Evolutionary conservation across 257 asterid species (phyloP), one percentile per base, ranked within the genome.

Genomic region (Solanum sitiens): DNA sequence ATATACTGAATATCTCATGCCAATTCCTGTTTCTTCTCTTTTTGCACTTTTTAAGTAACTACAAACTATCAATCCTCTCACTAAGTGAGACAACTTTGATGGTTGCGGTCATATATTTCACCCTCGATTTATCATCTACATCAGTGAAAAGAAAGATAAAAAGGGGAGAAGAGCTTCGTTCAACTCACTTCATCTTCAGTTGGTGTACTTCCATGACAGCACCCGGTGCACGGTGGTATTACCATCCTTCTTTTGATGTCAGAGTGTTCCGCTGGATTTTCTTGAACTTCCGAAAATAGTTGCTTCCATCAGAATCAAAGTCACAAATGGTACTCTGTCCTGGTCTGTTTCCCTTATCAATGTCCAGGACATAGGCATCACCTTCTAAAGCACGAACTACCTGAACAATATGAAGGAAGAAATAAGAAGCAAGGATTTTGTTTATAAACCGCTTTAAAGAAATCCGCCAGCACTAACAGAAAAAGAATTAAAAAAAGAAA

Each of bases 301-400:
- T 8, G 9, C 42, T 23, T 63, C 33, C 59, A 27, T 87, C 87
- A 47, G 32, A 35, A 82, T 80, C 76, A 14, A 40, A 65, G 56
- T 37, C 67, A 86, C 40, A 72, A 75, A 84, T 45, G 27, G 86
- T 61, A 82, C 90, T 88, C 5, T 84, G 59, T 88, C 90, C 90
- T 20, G 90, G 90, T 8, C 85, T 88, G 18, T 84, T 61, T 87
- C 75, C 89, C 75, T 87, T 84, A 16, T 83, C 75, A 32, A 83
- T 63, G 33, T 87, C 87, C 77, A n/a, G 53, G 75, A 83, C 16
- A 35, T 37, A 59, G 33, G 63, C 70, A 73, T 86, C 86, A 11
- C 91, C 91, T 83, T 86, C 89, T 45, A 89, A 61, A 40, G 91
- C 91, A 27, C 83, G 91, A 79, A 86, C 83, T 37, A 89, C 79